Percentiles rank a stretch among this genome's conserved stretches.
Conservation (phyloP, 1,284 basidiomycete genomes). For the Sanghuangporus baumii region DNA sequence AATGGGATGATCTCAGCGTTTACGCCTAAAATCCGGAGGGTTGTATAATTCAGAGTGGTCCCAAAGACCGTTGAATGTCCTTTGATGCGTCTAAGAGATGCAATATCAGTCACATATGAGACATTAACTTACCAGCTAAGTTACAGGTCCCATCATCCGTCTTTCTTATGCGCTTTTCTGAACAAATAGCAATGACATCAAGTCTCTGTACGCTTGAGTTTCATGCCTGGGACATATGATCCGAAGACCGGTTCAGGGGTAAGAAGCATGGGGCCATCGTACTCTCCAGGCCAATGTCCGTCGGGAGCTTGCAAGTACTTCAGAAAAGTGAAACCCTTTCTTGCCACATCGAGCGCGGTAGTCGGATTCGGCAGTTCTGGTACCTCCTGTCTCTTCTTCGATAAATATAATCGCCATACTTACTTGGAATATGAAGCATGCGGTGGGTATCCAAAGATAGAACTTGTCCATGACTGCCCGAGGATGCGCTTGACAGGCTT, state of each 20-base stretch:
- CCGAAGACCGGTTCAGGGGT: conserved; percentile 95
- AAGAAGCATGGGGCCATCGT: conserved; percentile 92
- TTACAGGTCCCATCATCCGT: conserved; percentile 94
- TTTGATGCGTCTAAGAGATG: conserved; percentile 76
- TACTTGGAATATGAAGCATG: no score
- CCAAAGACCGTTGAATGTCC: conserved; percentile 93
- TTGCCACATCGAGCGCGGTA: conserved; percentile 70
- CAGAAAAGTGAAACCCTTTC: conserved; percentile 88
- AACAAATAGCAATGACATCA: conserved; percentile 91
- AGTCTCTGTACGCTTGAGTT: conserved; percentile 76
- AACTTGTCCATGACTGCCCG: conserved; percentile 80
- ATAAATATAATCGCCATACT: no score
- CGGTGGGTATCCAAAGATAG: conserved; percentile 78
- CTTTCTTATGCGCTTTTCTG: conserved; percentile 67
- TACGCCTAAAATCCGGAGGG: conserved; percentile 83
- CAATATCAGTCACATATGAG: not conserved
- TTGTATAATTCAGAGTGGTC: conserved; percentile 89
- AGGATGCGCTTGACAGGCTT: conserved; percentile 60
- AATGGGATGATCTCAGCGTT: conserved; percentile 71
- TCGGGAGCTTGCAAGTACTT: conserved; percentile 86
- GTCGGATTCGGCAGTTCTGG: conserved; percentile 59
- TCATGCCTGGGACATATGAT: conserved; percentile 81
- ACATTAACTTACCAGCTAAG: conserved; percentile 27
- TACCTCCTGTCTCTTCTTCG: conserved; percentile 41
- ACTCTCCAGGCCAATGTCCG: conserved; percentile 92